Base-by-base conservation (phyloP, 192 early-diverging fungal genomes). In the Radiomyces spectabilis region DNA sequence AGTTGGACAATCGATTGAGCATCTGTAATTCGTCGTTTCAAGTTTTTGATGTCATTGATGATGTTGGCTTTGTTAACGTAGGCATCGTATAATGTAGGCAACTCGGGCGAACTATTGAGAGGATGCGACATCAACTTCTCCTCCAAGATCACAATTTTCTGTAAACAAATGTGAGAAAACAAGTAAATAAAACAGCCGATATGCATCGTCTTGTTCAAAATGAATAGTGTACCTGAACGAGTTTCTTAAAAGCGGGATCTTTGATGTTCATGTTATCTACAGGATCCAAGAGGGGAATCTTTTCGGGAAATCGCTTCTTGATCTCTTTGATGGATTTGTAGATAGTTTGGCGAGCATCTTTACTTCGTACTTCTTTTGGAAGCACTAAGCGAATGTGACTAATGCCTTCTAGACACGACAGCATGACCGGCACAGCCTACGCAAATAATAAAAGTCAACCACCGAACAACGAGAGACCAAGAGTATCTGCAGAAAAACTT, bases 271-370 rank as follows among this genome's bases (percentile, higher is more conserved):
- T 93, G 53, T 98, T 89, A 33, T 80, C 75, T 30, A 93, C 66
- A 12, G 95, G 93, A 55, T 98, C 94, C 65, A 98, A 64, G 21
- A 83, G 61, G n/a, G 92, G 95, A 12, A 92, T 68, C 3, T 84
- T 84, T 38, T 84, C 77, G 2, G 76, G 73, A 41, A 94, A 86
- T 30, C 91, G 80, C 46, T 64, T 71, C 43, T 83, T 60, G 2
- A 93, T 82, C 62, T 92, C 88, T 34, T 71, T 42, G 6, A 98
- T 43, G 10, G 75, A 82, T 48, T 83, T 83, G 42, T 77, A 68
- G 34, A 79, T 66, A 44, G 85, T 71, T 24, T 86, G 74, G 37
- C 87, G 71, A 27, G 67, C 65, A 24, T 78, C 81, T 0, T 53
- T 51, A 3, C 73, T 68, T 65, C 75, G 76, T 4, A 96, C 16